Evolutionary conservation across 495 filamentous ascomycete genomes (phyloP).

Genomic region (Daldinia decipiens): DNA sequence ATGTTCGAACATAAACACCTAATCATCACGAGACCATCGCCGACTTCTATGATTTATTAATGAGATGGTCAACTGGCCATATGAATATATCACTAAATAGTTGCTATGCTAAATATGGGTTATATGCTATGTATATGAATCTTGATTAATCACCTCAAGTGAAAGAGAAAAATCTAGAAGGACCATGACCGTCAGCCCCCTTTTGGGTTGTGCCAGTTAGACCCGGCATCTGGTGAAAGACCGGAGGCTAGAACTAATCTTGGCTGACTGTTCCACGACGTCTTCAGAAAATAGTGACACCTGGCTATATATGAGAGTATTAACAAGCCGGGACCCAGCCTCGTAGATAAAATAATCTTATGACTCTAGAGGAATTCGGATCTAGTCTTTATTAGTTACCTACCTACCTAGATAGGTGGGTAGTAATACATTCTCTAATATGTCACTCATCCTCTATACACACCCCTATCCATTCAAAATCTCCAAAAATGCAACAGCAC

Average conservation of each 20-base stretch:
- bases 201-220: neutral
- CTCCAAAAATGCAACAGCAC: constrained; percentile 27
- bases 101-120: too few species aligned
- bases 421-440: neutral
- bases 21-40: too few species aligned
- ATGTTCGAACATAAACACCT: too few species aligned
- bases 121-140: too few species aligned
- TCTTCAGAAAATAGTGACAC: neutral
- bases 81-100: too few species aligned
- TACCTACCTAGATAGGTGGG: too few species aligned
- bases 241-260: neutral
- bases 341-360: neutral
- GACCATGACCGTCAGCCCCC: neutral
- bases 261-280: neutral
- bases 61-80: too few species aligned
- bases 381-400: neutral
- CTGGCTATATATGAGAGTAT: neutral
- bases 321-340: neutral
- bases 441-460: neutral
- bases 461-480: neutral
- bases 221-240: neutral
- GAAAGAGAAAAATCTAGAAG: neutral
- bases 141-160: neutral
- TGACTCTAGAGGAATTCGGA: neutral
- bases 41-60: too few species aligned